phyloP scores from a whole-genome alignment of 192 early-diverging fungal genomes.

The Lunasporangiospora selenospora region DNA sequence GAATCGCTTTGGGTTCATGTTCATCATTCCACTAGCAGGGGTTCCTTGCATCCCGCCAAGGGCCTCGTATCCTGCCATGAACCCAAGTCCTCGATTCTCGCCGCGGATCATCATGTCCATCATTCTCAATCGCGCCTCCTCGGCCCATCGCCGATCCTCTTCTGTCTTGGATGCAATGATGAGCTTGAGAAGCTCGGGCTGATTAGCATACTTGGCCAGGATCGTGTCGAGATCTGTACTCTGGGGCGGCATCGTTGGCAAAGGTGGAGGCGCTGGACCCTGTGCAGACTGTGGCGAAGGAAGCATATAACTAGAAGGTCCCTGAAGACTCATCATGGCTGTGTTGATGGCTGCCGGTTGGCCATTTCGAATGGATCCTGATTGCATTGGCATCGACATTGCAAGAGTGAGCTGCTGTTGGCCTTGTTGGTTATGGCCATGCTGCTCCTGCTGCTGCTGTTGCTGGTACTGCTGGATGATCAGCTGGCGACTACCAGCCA shows the following conservation, averaged over 20 bases:
- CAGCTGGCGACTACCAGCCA: conserved; percentile 27
- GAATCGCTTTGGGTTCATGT: conserved; percentile 28
- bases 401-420: conserved; percentile 28
- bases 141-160: conserved; percentile 58
- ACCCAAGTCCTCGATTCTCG: conserved; percentile 23
- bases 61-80: conserved; percentile 21
- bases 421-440: conserved; percentile 31
- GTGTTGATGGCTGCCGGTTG: conserved; percentile 33
- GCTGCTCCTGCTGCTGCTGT: conserved; percentile 7
- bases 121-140: conserved; percentile 55
- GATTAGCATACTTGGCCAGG: conserved; percentile 47
- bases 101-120: conserved; percentile 32
- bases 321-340: conserved; percentile 37
- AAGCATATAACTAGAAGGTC: conserved; percentile 22
- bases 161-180: conserved; percentile 58
- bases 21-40: conserved; percentile 23
- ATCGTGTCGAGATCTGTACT: conserved; percentile 53
- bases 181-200: conserved; percentile 55
- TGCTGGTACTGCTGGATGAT: conserved; percentile 17
- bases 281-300: conserved; percentile 22
- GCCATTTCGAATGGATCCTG: not conserved
- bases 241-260: conserved; percentile 15
- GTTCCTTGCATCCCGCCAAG: conserved; percentile 28
- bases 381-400: conserved; percentile 26
- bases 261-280: conserved; percentile 2